Percentiles rank a stretch among this genome's conserved stretches.
Evolutionary conservation across 1,284 basidiomycete genomes (phyloP).

Genomic region (Afroboletus lepidellus): DNA sequence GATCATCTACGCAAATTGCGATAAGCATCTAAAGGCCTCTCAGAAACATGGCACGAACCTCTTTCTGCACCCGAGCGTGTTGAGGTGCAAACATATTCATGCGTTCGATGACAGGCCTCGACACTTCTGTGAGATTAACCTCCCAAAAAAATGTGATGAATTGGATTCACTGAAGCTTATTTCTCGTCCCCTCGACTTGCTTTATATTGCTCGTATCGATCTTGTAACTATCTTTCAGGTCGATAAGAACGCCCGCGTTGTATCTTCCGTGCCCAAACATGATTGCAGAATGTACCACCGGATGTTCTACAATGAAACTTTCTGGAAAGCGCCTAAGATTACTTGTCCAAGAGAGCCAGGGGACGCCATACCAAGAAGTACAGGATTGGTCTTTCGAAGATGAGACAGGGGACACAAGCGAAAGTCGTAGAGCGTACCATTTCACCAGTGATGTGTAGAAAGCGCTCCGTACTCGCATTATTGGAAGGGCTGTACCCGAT

Average conservation of each 20-base stretch:
- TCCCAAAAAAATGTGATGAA: not conserved
- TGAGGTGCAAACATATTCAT: constrained; percentile 42
- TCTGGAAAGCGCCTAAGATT: constrained; percentile 8
- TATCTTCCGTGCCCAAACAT: constrained; percentile 43
- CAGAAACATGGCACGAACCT: constrained; percentile 18
- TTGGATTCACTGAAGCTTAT: constrained; percentile 16
- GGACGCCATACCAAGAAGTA: constrained; percentile 14
- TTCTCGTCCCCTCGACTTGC: constrained; percentile 12
- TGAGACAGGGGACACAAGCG: not conserved
- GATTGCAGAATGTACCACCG: constrained; percentile 19
- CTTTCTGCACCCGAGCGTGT: constrained; percentile 43
- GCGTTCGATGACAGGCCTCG: constrained; percentile 39
- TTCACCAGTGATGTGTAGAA: constrained; percentile 19
- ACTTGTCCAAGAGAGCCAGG: not conserved
- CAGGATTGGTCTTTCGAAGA: constrained; percentile 16
- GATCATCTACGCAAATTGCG: constrained; percentile 13
- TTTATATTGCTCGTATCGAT: constrained; percentile 26
- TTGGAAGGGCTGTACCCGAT: not conserved
- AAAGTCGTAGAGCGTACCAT: constrained; percentile 9
- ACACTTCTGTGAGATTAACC: not conserved
- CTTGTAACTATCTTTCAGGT: constrained; percentile 26
- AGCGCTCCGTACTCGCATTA: not conserved
- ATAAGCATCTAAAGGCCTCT: not conserved
- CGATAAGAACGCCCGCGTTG: constrained; percentile 39
- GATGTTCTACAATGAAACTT: constrained; percentile 16